Base-by-base conservation (phyloP, 345 rosid genomes). In the Carallia pectinifolia region DNA sequence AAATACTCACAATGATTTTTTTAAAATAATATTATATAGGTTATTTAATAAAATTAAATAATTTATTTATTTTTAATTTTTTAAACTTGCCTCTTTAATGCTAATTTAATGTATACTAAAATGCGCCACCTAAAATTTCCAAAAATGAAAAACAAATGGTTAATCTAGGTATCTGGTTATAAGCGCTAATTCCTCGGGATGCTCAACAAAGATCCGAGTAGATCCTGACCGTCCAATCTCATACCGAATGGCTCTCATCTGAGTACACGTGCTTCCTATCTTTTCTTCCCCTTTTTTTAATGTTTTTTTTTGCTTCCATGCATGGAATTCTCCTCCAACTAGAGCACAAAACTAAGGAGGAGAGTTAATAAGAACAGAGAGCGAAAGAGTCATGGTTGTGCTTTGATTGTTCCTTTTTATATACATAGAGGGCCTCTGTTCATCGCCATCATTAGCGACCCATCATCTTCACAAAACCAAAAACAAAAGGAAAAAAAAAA, bases 241-340 rank as follows among this genome's bases (percentile, higher is more conserved):
- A 69, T 23, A 68, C 62, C 78, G 82, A 58, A 76, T 60, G 70
- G 70, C 44, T 70, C 88, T 82, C 85, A 59, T 31, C 69, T 60
- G 68, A 73, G 39, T 78, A 70, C 86, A 82, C 89, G 85, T 81
- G 89, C 80, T 76, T 34, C 82, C 78, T 64, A 61, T 75, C 77
- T 79, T 85, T 78, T 78, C 65, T 79, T 55, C 74, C 77, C 50
- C 72, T 68, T 23, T 33, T 78, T 77, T 76, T 67, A 76, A 74
- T 84, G 80, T 76, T 81, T 23, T 23, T 23, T 23, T 23, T 86
- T 73, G 88, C 80, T 90, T 81, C 84, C 87, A 86, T 90, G 92
- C 96, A 90, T 89, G 89, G 86, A 86, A 79, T 80, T 84, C 87
- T 84, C 81, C 83, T 86, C 83, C 84, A 78, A 82, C 83, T 70